Conservation (phyloP, 768 basidiomycete species). For the Chalciporus pseudorubinellus region DNA sequence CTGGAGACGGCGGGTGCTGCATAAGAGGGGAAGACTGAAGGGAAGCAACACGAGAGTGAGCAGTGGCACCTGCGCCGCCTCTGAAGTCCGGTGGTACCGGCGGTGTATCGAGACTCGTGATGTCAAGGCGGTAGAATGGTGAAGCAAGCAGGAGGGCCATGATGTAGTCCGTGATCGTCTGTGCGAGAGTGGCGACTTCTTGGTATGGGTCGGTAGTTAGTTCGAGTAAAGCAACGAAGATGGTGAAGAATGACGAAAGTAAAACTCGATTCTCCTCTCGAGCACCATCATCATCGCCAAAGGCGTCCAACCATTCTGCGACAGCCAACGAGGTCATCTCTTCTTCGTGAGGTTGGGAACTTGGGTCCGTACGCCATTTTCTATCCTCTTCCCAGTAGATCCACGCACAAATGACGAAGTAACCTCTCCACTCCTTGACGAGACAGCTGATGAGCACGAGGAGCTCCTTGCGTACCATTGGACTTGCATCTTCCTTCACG, state of each 20-base stretch:
- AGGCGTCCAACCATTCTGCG: constrained; percentile 72
- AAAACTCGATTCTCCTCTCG: constrained; percentile 80
- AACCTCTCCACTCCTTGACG: constrained; percentile 95
- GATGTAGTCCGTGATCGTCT: constrained; percentile 89
- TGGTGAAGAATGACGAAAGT: constrained; percentile 91
- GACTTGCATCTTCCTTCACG: constrained; percentile 91
- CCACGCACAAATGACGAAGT: constrained; percentile 96
- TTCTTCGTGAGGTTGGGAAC: constrained; percentile 49
- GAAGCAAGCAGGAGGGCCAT: constrained; percentile 88
- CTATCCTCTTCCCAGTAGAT: constrained; percentile 92
- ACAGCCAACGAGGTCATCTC: constrained; percentile 72
- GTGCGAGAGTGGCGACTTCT: constrained; percentile 88
- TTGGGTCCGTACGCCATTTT: constrained; percentile 48
- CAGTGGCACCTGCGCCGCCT: constrained; percentile 30
- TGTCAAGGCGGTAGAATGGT: constrained; percentile 75
- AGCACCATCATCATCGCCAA: constrained; percentile 60
- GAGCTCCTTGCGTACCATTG: constrained; percentile 94
- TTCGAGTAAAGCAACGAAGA: constrained; percentile 85
- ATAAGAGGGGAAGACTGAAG: constrained; percentile 48
- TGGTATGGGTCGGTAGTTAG: constrained; percentile 90
- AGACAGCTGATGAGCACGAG: constrained; percentile 88
- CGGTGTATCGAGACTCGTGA: constrained; percentile 57
- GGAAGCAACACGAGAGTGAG: constrained; percentile 46
- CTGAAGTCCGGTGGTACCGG: constrained; percentile 40
- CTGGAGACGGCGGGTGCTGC: constrained; percentile 46